These are phyloP conservation scores for Mycena indigotica DNA, from an alignment of 768 basidiomycete species.

Conservation along the genomic window DNA sequence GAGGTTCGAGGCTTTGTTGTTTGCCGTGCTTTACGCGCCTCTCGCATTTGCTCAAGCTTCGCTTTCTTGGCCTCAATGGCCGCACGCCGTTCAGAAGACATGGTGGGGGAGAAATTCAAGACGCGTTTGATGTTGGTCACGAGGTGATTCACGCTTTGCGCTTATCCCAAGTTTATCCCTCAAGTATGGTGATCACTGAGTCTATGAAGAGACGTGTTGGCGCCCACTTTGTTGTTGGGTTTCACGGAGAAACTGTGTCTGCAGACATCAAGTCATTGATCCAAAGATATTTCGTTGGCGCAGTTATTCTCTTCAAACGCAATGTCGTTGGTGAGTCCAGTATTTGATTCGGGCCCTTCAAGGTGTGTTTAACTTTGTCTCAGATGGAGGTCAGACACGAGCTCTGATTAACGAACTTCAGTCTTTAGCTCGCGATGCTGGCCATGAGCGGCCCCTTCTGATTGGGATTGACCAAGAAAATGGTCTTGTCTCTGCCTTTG, in stretches of 20 bases:
- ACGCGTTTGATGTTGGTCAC: background rate
- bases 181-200: background rate
- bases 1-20: conserved; percentile 42
- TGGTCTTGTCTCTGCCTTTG: conserved; percentile 73
- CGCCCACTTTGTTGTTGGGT: conserved; percentile 74
- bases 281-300: conserved; percentile 63
- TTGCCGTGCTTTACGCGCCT: conserved; percentile 73
- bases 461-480: conserved; percentile 79
- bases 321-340: conserved; percentile 60
- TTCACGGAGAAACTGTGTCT: conserved; percentile 57
- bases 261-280: conserved; percentile 59
- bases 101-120: conserved; percentile 16
- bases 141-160: background rate
- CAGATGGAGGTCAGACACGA: conserved; percentile 56
- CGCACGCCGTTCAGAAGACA: conserved; percentile 71
- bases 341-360: background rate
- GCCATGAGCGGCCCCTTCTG: conserved; percentile 58
- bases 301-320: conserved; percentile 69
- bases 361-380: no score
- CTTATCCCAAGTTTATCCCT: background rate
- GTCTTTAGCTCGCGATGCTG: conserved; percentile 53
- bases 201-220: background rate
- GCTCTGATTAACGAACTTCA: conserved; percentile 54
- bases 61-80: conserved; percentile 91
- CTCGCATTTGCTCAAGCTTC: conserved; percentile 82